These are phyloP conservation scores for Emmonsiellopsis sp. DNA, from an alignment of 2,329 filamentous ascomycete genomes.

Conservation along the genomic window DNA sequence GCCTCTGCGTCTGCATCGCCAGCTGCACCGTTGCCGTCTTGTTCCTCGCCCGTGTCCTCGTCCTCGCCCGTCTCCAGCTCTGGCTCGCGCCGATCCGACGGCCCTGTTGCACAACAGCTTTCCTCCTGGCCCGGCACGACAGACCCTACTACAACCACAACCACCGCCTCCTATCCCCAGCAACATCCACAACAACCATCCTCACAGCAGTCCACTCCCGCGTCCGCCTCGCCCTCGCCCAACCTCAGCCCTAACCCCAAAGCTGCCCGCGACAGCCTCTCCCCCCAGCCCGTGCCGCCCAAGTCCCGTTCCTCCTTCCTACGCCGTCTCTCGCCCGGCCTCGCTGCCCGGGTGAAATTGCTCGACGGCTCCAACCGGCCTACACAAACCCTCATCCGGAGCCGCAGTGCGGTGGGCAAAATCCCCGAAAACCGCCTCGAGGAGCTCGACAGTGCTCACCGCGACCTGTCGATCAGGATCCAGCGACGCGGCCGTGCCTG, in stretches of 20 bases:
- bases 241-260: slow-evolving; percentile 1
- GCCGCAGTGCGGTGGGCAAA: slow-evolving; percentile 25
- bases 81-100: slow-evolving; percentile 4
- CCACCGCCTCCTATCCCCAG: neutral
- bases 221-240: neutral
- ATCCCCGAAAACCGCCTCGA: slow-evolving; percentile 34
- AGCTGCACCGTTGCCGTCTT: neutral
- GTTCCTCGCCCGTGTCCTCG: neutral
- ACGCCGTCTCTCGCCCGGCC: slow-evolving; percentile 33
- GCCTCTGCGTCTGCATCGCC: slow-evolving; percentile 15
- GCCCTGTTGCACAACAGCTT: slow-evolving; percentile 9
- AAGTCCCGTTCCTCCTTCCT: slow-evolving; percentile 27
- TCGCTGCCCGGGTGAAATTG: slow-evolving; percentile 34
- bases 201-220: neutral
- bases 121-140: slow-evolving; percentile 10
- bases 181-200: slow-evolving; percentile 6
- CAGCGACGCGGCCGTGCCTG: slow-evolving; percentile 30
- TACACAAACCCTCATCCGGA: slow-evolving; percentile 14
- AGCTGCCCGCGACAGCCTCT: slow-evolving; percentile 6
- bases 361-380: slow-evolving; percentile 27
- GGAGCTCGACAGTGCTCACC: slow-evolving; percentile 31
- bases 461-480: slow-evolving; percentile 30
- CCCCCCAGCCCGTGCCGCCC: slow-evolving; percentile 18
- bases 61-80: neutral
- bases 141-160: neutral